These are phyloP conservation scores for Lactarius tabidus DNA, from an alignment of 768 basidiomycete genomes.

Conservation along the genomic window DNA sequence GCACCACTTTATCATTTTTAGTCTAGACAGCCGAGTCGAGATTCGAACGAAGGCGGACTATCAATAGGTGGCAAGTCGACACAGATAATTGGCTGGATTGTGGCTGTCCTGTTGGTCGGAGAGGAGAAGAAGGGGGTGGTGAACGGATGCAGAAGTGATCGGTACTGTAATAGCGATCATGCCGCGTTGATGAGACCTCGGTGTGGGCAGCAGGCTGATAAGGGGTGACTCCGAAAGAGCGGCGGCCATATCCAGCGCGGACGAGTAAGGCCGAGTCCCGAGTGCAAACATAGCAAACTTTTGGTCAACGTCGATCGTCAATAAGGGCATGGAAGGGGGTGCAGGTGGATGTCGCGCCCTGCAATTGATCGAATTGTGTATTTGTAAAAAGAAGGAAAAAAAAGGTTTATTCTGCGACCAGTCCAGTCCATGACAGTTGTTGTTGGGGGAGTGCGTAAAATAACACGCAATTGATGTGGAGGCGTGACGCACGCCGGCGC, in stretches of 20 bases:
- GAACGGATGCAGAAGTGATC: slow-evolving; percentile 18
- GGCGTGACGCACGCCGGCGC: background rate
- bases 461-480: slow-evolving; percentile 18
- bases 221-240: background rate
- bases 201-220: background rate
- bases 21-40: background rate
- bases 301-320: slow-evolving; percentile 9
- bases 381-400: background rate
- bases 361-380: background rate
- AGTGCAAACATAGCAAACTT: background rate
- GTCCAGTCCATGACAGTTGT: slow-evolving; percentile 1
- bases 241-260: background rate
- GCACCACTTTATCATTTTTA: background rate
- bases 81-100: slow-evolving; percentile 11
- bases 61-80: slow-evolving; percentile 5
- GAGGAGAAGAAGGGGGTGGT: background rate
- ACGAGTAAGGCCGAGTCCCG: background rate
- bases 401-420: background rate
- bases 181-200: slow-evolving; percentile 2
- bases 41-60: slow-evolving; percentile 7
- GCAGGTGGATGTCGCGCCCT: background rate
- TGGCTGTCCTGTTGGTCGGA: slow-evolving; percentile 11
- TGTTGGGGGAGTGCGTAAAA: slow-evolving; percentile 9
- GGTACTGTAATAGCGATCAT: slow-evolving; percentile 21
- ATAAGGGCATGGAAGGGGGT: background rate